Percentiles rank a stretch among this genome's conserved stretches.
Conservation (phyloP, 176 grass and related monocot genomes). For the Carex pumila region DNA sequence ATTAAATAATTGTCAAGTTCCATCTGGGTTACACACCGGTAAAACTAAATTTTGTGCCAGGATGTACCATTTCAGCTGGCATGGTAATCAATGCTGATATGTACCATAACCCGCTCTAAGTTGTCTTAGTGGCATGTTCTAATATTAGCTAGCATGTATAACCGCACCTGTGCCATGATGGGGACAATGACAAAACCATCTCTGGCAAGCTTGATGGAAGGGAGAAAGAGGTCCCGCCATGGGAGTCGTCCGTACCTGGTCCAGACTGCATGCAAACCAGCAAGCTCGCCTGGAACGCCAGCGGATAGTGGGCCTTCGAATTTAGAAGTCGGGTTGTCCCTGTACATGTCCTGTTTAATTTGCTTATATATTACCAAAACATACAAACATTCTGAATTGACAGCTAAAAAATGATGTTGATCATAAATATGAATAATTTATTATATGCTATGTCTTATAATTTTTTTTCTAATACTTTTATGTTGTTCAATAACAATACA, state of each 20-base stretch:
- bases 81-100: not conserved
- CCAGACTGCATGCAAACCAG: slow-evolving; percentile 70
- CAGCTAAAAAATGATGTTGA: not conserved
- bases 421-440: not conserved
- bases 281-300: slow-evolving; percentile 84
- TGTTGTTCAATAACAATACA: not conserved
- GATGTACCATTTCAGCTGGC: not conserved
- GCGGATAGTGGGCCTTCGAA: slow-evolving; percentile 50
- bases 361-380: not conserved
- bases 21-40: not conserved
- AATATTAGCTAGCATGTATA: not conserved
- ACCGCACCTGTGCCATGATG: slow-evolving; percentile 23
- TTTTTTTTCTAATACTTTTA: not conserved
- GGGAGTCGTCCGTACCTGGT: slow-evolving; percentile 51
- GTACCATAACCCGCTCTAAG: not conserved
- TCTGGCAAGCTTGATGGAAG: slow-evolving; percentile 59
- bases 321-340: slow-evolving; percentile 40
- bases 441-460: not conserved
- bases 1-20: not conserved
- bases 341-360: slow-evolving; percentile 75
- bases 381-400: not conserved
- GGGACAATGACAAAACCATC: slow-evolving; percentile 50
- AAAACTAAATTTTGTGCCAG: not conserved
- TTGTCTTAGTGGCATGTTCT: not conserved
- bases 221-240: slow-evolving; percentile 58